Evolutionary conservation across 2,329 filamentous ascomycete genomes (phyloP).

Genomic region (Fusarium marasasianum): DNA sequence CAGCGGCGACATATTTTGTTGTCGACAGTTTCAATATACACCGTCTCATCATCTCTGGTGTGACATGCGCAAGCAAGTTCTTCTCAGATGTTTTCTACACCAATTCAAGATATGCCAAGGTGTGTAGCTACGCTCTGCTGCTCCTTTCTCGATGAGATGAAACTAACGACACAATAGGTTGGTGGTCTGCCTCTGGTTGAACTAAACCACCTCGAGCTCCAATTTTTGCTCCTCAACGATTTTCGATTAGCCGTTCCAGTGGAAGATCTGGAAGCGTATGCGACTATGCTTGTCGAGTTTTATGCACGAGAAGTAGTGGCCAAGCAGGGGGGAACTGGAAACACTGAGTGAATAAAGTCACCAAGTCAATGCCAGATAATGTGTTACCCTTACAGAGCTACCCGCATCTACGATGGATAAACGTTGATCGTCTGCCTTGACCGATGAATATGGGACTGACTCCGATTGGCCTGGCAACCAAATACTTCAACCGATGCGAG

Average conservation of each 20-base stretch:
- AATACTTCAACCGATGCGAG: conserved; percentile 8
- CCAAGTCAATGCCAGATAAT: background rate
- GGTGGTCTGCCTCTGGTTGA: conserved; percentile 91
- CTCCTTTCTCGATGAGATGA: background rate
- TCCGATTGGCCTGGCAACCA: background rate
- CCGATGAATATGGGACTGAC: background rate
- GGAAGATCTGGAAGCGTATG: conserved; percentile 96
- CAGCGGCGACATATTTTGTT: conserved; percentile 76
- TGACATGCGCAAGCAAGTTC: conserved; percentile 99
- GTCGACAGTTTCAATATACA: conserved; percentile 99
- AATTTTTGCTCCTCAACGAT: conserved; percentile 95
- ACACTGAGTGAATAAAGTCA: conserved; percentile 31
- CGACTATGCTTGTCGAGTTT: conserved; percentile 98
- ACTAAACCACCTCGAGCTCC: conserved; percentile 93
- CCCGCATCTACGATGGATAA: background rate
- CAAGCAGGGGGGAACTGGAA: conserved; percentile 31
- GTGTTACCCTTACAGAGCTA: background rate
- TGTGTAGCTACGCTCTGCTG: conserved; percentile 54
- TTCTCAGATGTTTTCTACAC: conserved; percentile 99
- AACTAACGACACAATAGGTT: conserved; percentile 68
- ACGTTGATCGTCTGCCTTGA: background rate
- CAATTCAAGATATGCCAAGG: conserved; percentile 99
- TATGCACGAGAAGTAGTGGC: conserved; percentile 88
- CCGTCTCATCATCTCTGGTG: conserved; percentile 92
- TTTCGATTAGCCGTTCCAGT: conserved; percentile 93